Conservation (phyloP, 352 stramenopile species). For the Phytophthora ohioensis region DNA sequence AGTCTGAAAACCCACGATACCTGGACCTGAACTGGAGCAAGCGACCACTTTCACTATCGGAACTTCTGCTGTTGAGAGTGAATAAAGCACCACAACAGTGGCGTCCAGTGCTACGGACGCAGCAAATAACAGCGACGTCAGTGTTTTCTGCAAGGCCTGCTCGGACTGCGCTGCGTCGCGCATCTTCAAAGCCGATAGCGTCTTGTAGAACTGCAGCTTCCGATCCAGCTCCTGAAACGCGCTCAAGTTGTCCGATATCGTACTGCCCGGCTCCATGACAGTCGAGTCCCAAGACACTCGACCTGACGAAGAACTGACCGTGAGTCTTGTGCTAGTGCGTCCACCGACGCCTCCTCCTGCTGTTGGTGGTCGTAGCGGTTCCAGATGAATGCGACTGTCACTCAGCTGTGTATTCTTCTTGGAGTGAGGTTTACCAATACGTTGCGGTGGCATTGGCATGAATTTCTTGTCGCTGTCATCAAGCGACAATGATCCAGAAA, state of each 20-base stretch:
- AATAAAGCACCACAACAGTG: conserved; percentile 66
- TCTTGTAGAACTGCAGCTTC: conserved; percentile 69
- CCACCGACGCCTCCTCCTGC: conserved; percentile 18
- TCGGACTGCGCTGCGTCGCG: conserved; percentile 53
- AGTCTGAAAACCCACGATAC: conserved; percentile 58
- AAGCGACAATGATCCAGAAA: conserved; percentile 40
- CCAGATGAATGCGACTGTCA: conserved; percentile 70
- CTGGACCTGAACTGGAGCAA: conserved; percentile 50
- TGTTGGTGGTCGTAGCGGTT: conserved; percentile 62
- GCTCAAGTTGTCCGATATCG: conserved; percentile 46
- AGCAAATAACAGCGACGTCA: conserved; percentile 54
- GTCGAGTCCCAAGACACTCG: conserved; percentile 55
- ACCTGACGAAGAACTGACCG: conserved; percentile 51
- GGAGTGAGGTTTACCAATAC: conserved; percentile 46
- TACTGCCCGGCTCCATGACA: conserved; percentile 46
- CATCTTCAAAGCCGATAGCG: conserved; percentile 59
- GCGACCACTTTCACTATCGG: conserved; percentile 56
- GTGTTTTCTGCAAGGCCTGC: conserved; percentile 52
- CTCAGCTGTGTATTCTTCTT: conserved; percentile 64
- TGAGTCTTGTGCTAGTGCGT: conserved; percentile 33
- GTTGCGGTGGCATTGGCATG: conserved; percentile 66
- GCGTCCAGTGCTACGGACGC: conserved; percentile 48
- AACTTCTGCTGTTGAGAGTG: conserved; percentile 44
- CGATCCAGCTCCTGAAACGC: conserved; percentile 48
- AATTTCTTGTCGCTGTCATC: conserved; percentile 40